Conservation (phyloP, 2,329 filamentous ascomycete genomes). For the Cryphonectria nitschkei region DNA sequence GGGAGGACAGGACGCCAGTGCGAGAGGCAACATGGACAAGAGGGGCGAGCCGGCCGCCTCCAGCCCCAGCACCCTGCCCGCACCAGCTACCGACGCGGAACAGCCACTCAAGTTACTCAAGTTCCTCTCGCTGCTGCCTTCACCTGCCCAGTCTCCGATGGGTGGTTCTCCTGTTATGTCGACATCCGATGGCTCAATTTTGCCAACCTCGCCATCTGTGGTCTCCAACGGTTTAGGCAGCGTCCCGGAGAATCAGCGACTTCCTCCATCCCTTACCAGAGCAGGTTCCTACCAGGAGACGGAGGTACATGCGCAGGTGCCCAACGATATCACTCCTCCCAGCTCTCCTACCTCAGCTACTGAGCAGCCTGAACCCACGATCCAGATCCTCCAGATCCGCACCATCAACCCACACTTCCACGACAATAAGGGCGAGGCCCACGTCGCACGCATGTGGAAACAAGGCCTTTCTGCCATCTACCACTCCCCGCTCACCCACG, state of each 20-base stretch:
- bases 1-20: constrained; percentile 1
- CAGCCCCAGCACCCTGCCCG: not conserved
- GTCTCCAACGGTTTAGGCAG: not conserved
- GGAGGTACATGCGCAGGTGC: not conserved
- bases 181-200: not conserved
- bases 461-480: constrained; percentile 38
- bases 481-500: constrained; percentile 31
- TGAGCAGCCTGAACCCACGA: not conserved
- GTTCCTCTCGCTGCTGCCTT: constrained; percentile 13
- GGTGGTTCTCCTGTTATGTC: constrained; percentile 14
- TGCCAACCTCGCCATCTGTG: not conserved
- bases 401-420: constrained; percentile 40
- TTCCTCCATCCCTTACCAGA: constrained; percentile 11
- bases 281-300: not conserved
- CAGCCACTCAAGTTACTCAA: not conserved
- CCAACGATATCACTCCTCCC: not conserved
- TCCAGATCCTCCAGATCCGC: constrained; percentile 37
- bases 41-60: not conserved
- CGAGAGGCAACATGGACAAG: not conserved
- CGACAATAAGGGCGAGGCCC: constrained; percentile 35
- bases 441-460: constrained; percentile 38
- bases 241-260: not conserved
- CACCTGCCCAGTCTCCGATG: not conserved
- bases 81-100: not conserved
- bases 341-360: not conserved